Evolutionary conservation across 1,284 basidiomycete species (phyloP).

Genomic region (Tilletiaria anomala): DNA sequence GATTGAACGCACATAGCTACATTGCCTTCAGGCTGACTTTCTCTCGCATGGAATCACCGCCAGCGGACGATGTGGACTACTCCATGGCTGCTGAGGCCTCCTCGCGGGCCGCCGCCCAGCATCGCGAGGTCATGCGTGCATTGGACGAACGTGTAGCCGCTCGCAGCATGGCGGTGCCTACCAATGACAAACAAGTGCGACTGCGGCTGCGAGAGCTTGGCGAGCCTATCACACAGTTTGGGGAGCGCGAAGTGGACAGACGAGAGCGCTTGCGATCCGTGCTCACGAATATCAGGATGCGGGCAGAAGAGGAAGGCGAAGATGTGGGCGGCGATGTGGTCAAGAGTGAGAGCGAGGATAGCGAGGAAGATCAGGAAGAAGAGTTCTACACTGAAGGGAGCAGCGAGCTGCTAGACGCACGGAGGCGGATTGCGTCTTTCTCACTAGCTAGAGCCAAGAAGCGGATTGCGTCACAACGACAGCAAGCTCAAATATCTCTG

Average conservation of each 20-base stretch:
- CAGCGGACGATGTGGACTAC: too few relatives aligned
- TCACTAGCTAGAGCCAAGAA: constrained; percentile 88
- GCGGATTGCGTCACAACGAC: constrained; percentile 71
- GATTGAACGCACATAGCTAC: too few relatives aligned
- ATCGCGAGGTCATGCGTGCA: too few relatives aligned
- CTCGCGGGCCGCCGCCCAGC: too few relatives aligned
- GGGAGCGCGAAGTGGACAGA: constrained; percentile 59
- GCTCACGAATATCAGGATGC: constrained; percentile 57
- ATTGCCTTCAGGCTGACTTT: too few relatives aligned
- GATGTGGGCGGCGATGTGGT: constrained; percentile 48
- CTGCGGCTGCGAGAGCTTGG: constrained; percentile 76
- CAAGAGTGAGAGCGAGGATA: constrained; percentile 10
- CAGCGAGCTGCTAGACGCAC: constrained; percentile 63
- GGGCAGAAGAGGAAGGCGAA: constrained; percentile 48
- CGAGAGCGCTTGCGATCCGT: constrained; percentile 84
- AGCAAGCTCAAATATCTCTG: constrained; percentile 74
- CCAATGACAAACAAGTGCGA: constrained; percentile 83
- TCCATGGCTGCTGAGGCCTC: too few relatives aligned
- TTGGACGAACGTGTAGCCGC: too few relatives aligned
- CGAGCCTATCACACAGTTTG: constrained; percentile 91
- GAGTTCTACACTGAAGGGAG: constrained; percentile 93
- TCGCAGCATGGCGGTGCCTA: constrained; percentile 84
- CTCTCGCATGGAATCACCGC: too few relatives aligned
- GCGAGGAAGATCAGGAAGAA: constrained; percentile 50
- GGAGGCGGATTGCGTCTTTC: constrained; percentile 72